Conservation (phyloP, 129 eudicot genomes). For the Lonicera japonica region DNA sequence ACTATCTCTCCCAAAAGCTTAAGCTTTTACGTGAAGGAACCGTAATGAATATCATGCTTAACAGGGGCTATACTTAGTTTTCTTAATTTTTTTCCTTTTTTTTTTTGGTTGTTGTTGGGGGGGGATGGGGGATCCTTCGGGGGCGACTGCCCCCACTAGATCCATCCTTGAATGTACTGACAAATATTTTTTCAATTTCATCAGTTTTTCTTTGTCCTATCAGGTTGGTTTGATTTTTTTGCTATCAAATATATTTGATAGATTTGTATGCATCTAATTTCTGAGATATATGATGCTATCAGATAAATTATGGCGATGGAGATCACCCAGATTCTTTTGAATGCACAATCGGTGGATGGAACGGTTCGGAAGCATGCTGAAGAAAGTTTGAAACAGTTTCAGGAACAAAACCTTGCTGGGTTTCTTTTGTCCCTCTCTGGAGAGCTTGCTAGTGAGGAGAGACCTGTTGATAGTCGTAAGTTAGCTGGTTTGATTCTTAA, state of each 20-base stretch:
- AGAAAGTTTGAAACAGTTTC: slow-evolving; percentile 76
- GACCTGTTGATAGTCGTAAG: slow-evolving; percentile 82
- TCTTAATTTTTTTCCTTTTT: too few relatives aligned
- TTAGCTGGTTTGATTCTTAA: slow-evolving; percentile 82
- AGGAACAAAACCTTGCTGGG: slow-evolving; percentile 79
- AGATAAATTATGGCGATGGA: slow-evolving; percentile 60
- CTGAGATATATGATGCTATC: slow-evolving; percentile 6
- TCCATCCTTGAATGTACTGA: neutral
- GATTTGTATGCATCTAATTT: neutral
- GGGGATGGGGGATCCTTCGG: too few relatives aligned
- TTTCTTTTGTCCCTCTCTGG: slow-evolving; percentile 73
- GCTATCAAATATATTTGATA: neutral
- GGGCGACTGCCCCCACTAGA: too few relatives aligned
- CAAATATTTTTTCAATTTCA: neutral
- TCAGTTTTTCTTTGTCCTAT: neutral
- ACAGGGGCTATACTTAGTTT: too few relatives aligned
- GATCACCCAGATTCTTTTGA: slow-evolving; percentile 77
- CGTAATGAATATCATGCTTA: too few relatives aligned
- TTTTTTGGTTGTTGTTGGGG: too few relatives aligned
- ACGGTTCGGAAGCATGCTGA: slow-evolving; percentile 83
- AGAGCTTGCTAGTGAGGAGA: slow-evolving; percentile 80
- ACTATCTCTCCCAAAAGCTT: too few relatives aligned
- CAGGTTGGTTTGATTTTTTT: neutral
- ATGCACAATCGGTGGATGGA: slow-evolving; percentile 82
- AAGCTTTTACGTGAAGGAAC: too few relatives aligned